Evolutionary conservation across 257 asterid species (phyloP).

Genomic region (Lantana camara): DNA sequence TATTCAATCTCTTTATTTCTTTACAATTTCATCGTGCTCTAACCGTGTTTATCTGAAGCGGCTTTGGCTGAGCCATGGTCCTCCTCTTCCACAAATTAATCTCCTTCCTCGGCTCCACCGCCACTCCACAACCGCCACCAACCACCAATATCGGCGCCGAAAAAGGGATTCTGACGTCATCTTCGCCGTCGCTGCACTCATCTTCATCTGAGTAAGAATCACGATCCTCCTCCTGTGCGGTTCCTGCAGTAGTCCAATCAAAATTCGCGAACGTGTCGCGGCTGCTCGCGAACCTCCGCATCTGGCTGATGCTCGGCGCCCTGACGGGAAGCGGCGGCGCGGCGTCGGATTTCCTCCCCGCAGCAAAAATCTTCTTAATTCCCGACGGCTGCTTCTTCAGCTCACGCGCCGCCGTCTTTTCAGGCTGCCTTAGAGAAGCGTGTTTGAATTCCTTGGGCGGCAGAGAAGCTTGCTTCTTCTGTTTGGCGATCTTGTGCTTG

Average conservation of each 20-base stretch:
- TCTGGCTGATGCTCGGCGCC: slow-evolving; percentile 51
- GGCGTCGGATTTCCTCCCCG: slow-evolving; percentile 40
- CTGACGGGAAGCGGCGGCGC: slow-evolving; percentile 31
- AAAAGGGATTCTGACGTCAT: slow-evolving; percentile 47
- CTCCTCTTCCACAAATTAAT: slow-evolving; percentile 89
- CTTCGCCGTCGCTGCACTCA: slow-evolving; percentile 31
- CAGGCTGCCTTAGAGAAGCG: slow-evolving; percentile 13
- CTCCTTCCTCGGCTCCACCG: slow-evolving; percentile 77
- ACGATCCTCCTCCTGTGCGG: slow-evolving; percentile 40
- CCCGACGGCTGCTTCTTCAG: slow-evolving; percentile 39
- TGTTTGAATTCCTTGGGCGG: slow-evolving; percentile 31
- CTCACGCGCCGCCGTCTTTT: slow-evolving; percentile 24
- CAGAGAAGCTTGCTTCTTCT: slow-evolving; percentile 16
- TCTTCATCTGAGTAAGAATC: slow-evolving; percentile 46
- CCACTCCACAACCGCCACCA: slow-evolving; percentile 29
- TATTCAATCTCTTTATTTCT: neutral
- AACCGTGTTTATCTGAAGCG: slow-evolving; percentile 46
- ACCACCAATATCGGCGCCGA: slow-evolving; percentile 51
- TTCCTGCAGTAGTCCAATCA: slow-evolving; percentile 57
- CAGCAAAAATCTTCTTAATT: slow-evolving; percentile 32
- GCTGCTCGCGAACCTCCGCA: slow-evolving; percentile 72
- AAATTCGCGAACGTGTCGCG: slow-evolving; percentile 60
- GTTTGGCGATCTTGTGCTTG: slow-evolving; percentile 31
- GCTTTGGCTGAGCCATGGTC: slow-evolving; percentile 74
- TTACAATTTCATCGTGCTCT: neutral